Evolutionary conservation across 2,329 filamentous ascomycete species (phyloP).

Genomic region (Phialemoniopsis sp.): DNA sequence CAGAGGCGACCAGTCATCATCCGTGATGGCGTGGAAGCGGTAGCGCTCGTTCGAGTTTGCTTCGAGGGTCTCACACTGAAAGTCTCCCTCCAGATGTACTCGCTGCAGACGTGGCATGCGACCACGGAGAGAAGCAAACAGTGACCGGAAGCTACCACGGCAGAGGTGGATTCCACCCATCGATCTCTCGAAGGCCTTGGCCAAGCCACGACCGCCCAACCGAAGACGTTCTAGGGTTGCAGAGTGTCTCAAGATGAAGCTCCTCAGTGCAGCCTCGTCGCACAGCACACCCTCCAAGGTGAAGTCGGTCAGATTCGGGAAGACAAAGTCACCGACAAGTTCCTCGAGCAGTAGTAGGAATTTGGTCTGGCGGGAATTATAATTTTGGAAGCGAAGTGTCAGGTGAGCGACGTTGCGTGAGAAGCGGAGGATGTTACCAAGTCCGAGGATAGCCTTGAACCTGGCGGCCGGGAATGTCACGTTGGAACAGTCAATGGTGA

Average conservation of each 20-base stretch:
- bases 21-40: constrained; percentile 34
- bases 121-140: constrained; percentile 34
- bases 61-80: constrained; percentile 33
- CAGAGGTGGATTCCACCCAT: constrained; percentile 39
- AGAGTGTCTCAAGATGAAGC: constrained; percentile 35
- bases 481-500: constrained; percentile 33
- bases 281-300: constrained; percentile 37
- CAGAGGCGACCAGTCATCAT: constrained; percentile 28
- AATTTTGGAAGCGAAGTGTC: constrained; percentile 35
- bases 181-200: constrained; percentile 29
- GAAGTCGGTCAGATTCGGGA: constrained; percentile 31
- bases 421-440: constrained; percentile 35
- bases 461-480: constrained; percentile 28
- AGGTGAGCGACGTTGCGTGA: constrained; percentile 29
- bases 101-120: constrained; percentile 31
- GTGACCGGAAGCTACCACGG: constrained; percentile 35
- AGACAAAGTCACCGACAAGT: constrained; percentile 28
- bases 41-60: constrained; percentile 32
- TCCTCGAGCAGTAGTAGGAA: constrained; percentile 34
- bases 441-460: constrained; percentile 34
- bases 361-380: constrained; percentile 30
- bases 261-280: constrained; percentile 36
- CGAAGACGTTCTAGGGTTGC: constrained; percentile 32
- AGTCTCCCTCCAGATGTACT: constrained; percentile 40
- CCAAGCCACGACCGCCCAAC: constrained; percentile 38